Conservation (phyloP, 2,329 filamentous ascomycete species). For the Trichophyton equinum region DNA sequence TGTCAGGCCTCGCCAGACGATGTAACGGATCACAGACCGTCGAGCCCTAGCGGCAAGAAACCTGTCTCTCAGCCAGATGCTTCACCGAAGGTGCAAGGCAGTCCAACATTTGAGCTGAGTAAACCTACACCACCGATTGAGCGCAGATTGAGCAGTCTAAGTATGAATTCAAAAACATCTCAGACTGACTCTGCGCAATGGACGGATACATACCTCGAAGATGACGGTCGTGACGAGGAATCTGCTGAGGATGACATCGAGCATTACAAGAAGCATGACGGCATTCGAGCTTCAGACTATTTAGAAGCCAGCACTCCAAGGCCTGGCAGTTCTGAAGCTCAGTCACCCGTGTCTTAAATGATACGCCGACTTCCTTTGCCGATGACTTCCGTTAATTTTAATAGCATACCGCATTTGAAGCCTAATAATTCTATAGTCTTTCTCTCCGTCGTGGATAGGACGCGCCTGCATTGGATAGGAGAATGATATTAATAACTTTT, state of each 20-base stretch:
- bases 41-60: not conserved
- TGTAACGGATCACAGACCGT: not conserved
- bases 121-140: not conserved
- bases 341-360: not conserved
- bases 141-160: not conserved
- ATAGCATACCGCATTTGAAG: not conserved
- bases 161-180: constrained; percentile 10
- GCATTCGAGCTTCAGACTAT: not conserved
- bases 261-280: not conserved
- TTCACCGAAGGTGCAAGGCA: not conserved
- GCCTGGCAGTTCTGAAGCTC: not conserved
- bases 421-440: not conserved
- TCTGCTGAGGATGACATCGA: not conserved
- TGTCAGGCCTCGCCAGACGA: not conserved
- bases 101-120: not conserved
- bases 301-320: not conserved
- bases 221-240: constrained; percentile 8
- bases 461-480: not conserved
- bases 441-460: not conserved
- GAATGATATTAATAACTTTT: not conserved
- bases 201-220: constrained; percentile 15
- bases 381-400: not conserved
- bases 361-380: not conserved
- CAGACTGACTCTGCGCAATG: constrained; percentile 12
- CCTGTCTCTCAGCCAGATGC: not conserved